Evolutionary conservation across 768 basidiomycete species (phyloP).

Genomic region (Trametes elegans): DNA sequence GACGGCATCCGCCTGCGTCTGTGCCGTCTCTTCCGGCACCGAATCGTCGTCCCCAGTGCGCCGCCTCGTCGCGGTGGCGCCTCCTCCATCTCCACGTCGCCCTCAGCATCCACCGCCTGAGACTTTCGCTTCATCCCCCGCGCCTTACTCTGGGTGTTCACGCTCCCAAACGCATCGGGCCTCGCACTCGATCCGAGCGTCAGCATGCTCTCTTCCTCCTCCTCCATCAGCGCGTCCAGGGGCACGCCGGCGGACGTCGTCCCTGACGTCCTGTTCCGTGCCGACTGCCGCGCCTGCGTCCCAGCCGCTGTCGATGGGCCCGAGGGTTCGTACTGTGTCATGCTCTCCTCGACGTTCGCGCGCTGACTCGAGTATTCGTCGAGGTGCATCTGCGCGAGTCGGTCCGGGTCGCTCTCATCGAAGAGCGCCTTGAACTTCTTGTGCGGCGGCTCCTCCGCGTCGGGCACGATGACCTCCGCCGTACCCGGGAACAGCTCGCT

Average conservation of each 20-base stretch:
- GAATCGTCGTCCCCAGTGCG: conserved; percentile 40
- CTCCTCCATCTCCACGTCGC: conserved; percentile 38
- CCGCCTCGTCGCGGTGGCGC: conserved; percentile 35
- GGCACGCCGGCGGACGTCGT: neutral
- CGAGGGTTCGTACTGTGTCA: conserved; percentile 29
- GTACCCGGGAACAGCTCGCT: conserved; percentile 22
- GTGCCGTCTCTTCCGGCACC: conserved; percentile 8
- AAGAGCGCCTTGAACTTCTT: conserved; percentile 74
- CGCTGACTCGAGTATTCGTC: conserved; percentile 20
- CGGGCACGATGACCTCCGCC: conserved; percentile 25
- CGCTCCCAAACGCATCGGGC: too few species aligned
- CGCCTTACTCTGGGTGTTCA: conserved; percentile 13
- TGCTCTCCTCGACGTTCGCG: conserved; percentile 15
- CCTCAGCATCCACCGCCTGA: conserved; percentile 31
- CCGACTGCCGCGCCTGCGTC: neutral
- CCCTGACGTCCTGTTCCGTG: too few species aligned
- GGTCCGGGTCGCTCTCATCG: conserved; percentile 58
- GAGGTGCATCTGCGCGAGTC: conserved; percentile 27
- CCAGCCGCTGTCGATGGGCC: neutral
- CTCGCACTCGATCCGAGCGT: conserved; percentile 8
- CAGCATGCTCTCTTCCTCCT: conserved; percentile 48
- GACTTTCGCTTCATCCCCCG: conserved; percentile 41
- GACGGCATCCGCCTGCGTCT: neutral
- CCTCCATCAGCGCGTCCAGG: conserved; percentile 47
- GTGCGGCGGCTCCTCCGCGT: conserved; percentile 50